These are phyloP conservation scores for Solanum arcanum DNA, from an alignment of 257 asterid genomes.

Conservation along the genomic window DNA sequence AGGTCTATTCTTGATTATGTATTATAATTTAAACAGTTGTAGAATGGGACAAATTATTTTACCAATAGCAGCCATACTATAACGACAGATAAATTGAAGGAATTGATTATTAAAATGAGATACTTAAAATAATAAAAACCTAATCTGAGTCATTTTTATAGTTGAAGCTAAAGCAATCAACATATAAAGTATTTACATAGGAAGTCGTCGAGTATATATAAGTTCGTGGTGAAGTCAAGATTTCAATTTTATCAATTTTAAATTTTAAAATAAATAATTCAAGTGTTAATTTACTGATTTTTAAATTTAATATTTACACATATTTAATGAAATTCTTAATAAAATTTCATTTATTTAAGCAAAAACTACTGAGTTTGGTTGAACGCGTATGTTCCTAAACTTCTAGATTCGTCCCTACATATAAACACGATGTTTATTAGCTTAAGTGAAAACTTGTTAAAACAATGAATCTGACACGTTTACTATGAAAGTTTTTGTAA, in stretches of 20 bases:
- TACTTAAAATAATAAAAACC: background rate
- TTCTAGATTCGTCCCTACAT: background rate
- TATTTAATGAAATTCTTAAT: fast-evolving
- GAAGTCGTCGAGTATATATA: background rate
- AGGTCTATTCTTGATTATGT: background rate
- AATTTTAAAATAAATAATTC: background rate
- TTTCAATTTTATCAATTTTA: background rate
- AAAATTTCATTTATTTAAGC: background rate
- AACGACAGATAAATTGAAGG: background rate
- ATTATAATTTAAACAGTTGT: background rate
- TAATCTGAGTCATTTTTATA: background rate
- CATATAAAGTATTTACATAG: background rate
- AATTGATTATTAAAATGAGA: background rate
- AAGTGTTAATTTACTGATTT: background rate
- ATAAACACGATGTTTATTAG: background rate
- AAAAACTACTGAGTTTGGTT: background rate
- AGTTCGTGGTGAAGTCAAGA: background rate
- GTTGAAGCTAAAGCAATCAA: background rate
- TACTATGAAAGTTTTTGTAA: background rate
- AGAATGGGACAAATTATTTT: background rate
- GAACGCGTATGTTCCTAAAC: fast-evolving
- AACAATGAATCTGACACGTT: fast-evolving
- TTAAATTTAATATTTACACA: background rate
- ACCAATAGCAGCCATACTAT: background rate
- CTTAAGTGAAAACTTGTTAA: background rate